Conservation (phyloP, 768 basidiomycete genomes). For the Steccherinum ochraceum region DNA sequence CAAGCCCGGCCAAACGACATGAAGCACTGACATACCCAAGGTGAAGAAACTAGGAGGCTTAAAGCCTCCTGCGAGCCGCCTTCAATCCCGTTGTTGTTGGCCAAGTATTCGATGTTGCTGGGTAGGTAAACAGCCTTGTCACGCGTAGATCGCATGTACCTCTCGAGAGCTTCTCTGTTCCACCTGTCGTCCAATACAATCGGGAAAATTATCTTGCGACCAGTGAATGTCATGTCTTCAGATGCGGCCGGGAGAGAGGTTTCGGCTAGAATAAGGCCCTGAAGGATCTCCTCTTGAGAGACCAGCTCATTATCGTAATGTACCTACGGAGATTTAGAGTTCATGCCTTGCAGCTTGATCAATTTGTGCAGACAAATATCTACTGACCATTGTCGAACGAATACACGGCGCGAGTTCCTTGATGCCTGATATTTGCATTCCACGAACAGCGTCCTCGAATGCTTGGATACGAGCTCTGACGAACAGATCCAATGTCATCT, state of each 20-base stretch:
- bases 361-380: background rate
- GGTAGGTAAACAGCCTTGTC: slow-evolving; percentile 61
- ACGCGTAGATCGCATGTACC: slow-evolving; percentile 51
- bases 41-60: slow-evolving; percentile 38
- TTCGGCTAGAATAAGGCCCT: slow-evolving; percentile 33
- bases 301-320: slow-evolving; percentile 41
- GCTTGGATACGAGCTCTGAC: slow-evolving; percentile 54
- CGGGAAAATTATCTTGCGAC: slow-evolving; percentile 52
- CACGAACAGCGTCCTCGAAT: slow-evolving; percentile 36
- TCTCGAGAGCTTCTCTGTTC: slow-evolving; percentile 45
- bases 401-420: slow-evolving; percentile 45
- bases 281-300: slow-evolving; percentile 38
- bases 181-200: slow-evolving; percentile 58
- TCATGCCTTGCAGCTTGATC: background rate
- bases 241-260: slow-evolving; percentile 33
- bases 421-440: slow-evolving; percentile 29
- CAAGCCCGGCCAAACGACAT: background rate
- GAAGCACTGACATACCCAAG: slow-evolving; percentile 34
- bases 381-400: slow-evolving; percentile 49
- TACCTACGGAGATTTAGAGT: slow-evolving; percentile 25
- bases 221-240: slow-evolving; percentile 37
- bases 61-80: slow-evolving; percentile 37
- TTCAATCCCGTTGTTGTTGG: slow-evolving; percentile 51
- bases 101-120: slow-evolving; percentile 62
- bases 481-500: slow-evolving; percentile 44